Conservation (phyloP, 2,329 filamentous ascomycete species). For the Diaporthe sp. region DNA sequence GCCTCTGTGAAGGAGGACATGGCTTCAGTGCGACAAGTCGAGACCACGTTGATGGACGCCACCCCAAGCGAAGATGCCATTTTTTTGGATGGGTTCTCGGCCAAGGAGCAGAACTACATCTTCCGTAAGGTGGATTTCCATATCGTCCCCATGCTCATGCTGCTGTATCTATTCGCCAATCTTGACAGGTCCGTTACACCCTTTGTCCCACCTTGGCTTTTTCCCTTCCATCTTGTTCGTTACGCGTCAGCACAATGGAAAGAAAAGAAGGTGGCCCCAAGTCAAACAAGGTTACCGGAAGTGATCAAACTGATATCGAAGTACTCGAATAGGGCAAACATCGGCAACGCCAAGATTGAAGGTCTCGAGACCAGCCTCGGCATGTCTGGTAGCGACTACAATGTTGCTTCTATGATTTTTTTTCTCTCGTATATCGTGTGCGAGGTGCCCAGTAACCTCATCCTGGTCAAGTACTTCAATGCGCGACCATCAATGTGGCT, state of each 20-base stretch:
- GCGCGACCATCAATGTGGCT: neutral
- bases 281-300: neutral
- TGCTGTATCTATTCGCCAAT: slow-evolving; percentile 6
- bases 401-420: slow-evolving; percentile 44
- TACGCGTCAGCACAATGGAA: neutral
- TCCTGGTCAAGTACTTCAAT: neutral
- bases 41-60: neutral
- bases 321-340: neutral
- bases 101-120: neutral
- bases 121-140: slow-evolving; percentile 2
- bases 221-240: neutral
- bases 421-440: slow-evolving; percentile 44
- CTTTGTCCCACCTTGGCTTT: neutral
- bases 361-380: slow-evolving; percentile 42
- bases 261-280: neutral
- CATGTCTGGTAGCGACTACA: slow-evolving; percentile 44
- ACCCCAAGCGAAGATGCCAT: neutral
- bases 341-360: slow-evolving; percentile 46
- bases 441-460: slow-evolving; percentile 38
- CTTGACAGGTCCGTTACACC: neutral
- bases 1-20: neutral
- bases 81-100: neutral
- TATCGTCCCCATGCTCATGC: neutral
- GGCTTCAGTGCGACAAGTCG: neutral
- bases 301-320: neutral